These are phyloP conservation scores for Beta corolliflora DNA, from an alignment of 179 eudicot species.

Conservation along the genomic window DNA sequence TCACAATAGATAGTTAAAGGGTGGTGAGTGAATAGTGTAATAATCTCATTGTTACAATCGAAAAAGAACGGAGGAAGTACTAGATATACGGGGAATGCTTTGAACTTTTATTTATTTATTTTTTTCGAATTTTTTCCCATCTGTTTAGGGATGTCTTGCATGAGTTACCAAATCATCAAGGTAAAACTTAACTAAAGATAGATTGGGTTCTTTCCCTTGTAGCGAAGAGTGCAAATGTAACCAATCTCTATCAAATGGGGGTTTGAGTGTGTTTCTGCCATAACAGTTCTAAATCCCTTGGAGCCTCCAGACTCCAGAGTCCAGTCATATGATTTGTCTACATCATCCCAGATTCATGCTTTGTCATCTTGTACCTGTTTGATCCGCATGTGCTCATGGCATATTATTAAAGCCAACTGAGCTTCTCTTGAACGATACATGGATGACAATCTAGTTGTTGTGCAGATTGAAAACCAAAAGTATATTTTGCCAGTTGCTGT, in stretches of 20 bases:
- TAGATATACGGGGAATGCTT: too few species aligned
- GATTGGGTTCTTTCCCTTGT: neutral
- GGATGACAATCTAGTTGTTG: neutral
- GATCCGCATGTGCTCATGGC: slow-evolving; percentile 4
- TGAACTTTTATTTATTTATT: too few species aligned
- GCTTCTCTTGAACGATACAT: neutral
- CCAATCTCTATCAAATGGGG: neutral
- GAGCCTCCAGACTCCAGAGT: neutral
- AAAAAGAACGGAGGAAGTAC: too few species aligned
- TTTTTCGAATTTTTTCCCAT: too few species aligned
- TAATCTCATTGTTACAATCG: too few species aligned
- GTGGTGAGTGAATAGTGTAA: too few species aligned
- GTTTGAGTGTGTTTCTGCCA: neutral
- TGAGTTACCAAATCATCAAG: too few species aligned
- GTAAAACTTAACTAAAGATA: neutral
- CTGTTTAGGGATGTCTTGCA: too few species aligned
- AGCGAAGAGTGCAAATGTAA: neutral
- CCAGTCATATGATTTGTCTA: neutral
- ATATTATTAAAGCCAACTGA: neutral
- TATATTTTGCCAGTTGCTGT: slow-evolving; percentile 41
- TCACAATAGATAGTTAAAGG: too few species aligned
- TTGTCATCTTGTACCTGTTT: neutral
- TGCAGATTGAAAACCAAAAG: slow-evolving; percentile 24
- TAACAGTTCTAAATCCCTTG: neutral
- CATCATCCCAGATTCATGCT: neutral